Evolutionary conservation across 352 stramenopile species (phyloP).

Genomic region (Globisporangium apiculatum): DNA sequence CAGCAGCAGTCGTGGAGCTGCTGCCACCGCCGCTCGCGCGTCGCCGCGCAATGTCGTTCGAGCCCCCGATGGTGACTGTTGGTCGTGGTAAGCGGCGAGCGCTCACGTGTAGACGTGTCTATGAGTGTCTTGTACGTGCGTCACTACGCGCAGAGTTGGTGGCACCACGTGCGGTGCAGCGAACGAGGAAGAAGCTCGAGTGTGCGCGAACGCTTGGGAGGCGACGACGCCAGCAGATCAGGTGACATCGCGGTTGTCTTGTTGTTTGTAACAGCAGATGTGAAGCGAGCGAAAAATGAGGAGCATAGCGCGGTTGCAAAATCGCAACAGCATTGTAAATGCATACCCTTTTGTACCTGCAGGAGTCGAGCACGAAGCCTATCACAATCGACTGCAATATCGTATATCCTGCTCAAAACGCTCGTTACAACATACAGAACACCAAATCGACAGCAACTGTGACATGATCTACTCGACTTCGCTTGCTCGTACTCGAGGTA

Average conservation of each 20-base stretch:
- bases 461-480: no score
- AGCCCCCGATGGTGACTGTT: constrained; percentile 1
- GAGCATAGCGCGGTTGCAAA: constrained; percentile 2
- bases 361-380: no score
- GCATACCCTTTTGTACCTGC: background rate
- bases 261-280: no score
- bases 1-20: background rate
- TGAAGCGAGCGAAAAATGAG: background rate
- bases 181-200: background rate
- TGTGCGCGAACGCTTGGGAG: no score
- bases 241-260: background rate
- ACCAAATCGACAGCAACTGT: no score
- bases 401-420: background rate
- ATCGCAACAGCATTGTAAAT: background rate
- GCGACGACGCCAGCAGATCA: no score
- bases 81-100: no score
- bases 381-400: background rate
- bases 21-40: background rate
- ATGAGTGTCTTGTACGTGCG: background rate
- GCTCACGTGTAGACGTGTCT: no score
- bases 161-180: no score
- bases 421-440: no score
- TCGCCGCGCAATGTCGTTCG: constrained; percentile 3
- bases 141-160: no score
- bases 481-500: no score